phyloP scores from a whole-genome alignment of 2,329 filamentous ascomycete genomes.

The Kalaharituber pfeilii region DNA sequence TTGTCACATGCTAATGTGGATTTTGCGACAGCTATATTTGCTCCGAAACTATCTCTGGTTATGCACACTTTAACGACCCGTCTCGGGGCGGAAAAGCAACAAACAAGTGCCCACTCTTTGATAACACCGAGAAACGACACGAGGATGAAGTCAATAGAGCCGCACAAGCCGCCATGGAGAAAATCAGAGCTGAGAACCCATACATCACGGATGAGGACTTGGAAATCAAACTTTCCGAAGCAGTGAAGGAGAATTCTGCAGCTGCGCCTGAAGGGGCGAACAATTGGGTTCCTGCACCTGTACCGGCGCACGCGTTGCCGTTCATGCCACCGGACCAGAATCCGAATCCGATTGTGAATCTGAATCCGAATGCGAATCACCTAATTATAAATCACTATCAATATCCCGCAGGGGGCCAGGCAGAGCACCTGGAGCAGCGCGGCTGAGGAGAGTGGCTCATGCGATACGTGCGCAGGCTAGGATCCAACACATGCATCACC shows the following conservation, averaged over 20 bases:
- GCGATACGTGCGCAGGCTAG: too few relatives aligned
- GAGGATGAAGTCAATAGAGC: slow-evolving; percentile 45
- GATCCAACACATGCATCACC: too few relatives aligned
- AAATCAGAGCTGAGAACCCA: slow-evolving; percentile 42
- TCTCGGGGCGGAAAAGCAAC: slow-evolving; percentile 32
- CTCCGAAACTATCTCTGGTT: slow-evolving; percentile 42
- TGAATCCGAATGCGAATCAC: too few relatives aligned
- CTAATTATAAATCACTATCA: too few relatives aligned
- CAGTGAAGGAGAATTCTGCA: slow-evolving; percentile 31
- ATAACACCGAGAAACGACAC: slow-evolving; percentile 43
- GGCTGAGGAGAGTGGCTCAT: too few relatives aligned
- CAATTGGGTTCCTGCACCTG: too few relatives aligned
- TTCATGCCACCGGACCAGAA: too few relatives aligned
- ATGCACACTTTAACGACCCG: slow-evolving; percentile 50
- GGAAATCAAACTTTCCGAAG: slow-evolving; percentile 41
- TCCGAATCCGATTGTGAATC: too few relatives aligned
- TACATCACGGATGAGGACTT: slow-evolving; percentile 41
- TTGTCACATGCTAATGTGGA: background rate
- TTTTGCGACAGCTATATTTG: slow-evolving; percentile 53
- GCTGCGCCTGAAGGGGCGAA: too few relatives aligned
- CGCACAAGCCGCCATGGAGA: slow-evolving; percentile 39
- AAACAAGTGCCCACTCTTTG: slow-evolving; percentile 48
- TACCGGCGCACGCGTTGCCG: too few relatives aligned
- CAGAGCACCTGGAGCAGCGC: too few relatives aligned
- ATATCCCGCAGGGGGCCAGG: too few relatives aligned